These are phyloP conservation scores for Neonectria neomacrospora DNA, from an alignment of 2,329 filamentous ascomycete genomes.

Conservation along the genomic window DNA sequence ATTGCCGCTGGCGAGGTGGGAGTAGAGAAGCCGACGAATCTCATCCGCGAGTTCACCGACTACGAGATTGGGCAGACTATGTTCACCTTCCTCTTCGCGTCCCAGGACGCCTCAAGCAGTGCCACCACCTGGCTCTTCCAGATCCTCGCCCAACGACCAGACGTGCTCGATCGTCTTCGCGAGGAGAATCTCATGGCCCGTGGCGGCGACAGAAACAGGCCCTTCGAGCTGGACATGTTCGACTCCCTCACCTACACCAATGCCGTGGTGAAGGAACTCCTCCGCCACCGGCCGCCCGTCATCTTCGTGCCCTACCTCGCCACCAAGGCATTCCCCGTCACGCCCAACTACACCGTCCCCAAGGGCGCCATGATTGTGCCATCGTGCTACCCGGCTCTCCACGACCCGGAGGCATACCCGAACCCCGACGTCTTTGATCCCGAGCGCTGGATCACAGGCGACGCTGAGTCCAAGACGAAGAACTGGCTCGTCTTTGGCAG, in stretches of 20 bases:
- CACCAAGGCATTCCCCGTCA: constrained; percentile 59
- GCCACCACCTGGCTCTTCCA: constrained; percentile 65
- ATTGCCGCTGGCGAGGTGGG: constrained; percentile 65
- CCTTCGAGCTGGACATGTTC: constrained; percentile 58
- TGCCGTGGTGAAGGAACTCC: constrained; percentile 64
- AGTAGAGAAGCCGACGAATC: constrained; percentile 56
- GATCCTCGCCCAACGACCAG: constrained; percentile 61
- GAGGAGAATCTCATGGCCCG: constrained; percentile 59
- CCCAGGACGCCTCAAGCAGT: constrained; percentile 64
- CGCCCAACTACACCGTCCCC: constrained; percentile 59
- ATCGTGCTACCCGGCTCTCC: constrained; percentile 62
- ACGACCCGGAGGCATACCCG: constrained; percentile 60
- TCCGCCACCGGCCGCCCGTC: constrained; percentile 63
- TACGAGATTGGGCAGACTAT: constrained; percentile 61
- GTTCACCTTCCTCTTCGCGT: constrained; percentile 65
- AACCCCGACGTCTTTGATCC: constrained; percentile 60
- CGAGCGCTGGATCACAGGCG: constrained; percentile 63
- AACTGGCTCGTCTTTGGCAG: constrained; percentile 66
- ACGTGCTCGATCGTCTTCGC: constrained; percentile 58
- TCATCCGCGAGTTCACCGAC: constrained; percentile 62
- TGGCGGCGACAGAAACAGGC: constrained; percentile 53
- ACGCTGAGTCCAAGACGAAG: constrained; percentile 61
- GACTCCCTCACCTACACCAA: constrained; percentile 63
- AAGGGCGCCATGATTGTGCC: constrained; percentile 62
- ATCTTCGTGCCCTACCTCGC: constrained; percentile 65